Conservation (phyloP, 192 early-diverging fungal genomes). For the Phycomyces nitens region DNA sequence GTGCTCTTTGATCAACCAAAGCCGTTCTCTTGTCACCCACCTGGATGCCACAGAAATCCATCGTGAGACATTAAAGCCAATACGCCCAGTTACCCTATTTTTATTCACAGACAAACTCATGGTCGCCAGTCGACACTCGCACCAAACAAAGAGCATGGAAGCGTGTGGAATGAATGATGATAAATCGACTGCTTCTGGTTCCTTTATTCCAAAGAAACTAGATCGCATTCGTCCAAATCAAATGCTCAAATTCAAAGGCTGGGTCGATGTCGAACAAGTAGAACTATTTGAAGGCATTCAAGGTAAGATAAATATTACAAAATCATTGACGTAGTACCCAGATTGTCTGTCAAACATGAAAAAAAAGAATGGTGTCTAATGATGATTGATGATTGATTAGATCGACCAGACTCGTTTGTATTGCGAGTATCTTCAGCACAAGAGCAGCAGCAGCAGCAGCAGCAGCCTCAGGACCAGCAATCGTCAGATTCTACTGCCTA, state of each 20-base stretch:
- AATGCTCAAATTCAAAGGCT: constrained; percentile 31
- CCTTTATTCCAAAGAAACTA: neutral
- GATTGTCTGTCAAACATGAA: neutral
- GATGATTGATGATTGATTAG: constrained; percentile 1
- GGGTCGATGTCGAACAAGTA: constrained; percentile 34
- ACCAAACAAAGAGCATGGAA: constrained; percentile 22
- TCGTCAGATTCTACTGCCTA: constrained; percentile 16
- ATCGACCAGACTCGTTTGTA: constrained; percentile 24
- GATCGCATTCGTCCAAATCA: neutral
- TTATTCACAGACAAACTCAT: constrained; percentile 37
- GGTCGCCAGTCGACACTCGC: constrained; percentile 28
- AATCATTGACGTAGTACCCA: too few relatives aligned
- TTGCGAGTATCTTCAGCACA: constrained; percentile 16
- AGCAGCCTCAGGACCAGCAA: neutral
- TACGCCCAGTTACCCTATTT: constrained; percentile 32
- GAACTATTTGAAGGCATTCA: constrained; percentile 30
- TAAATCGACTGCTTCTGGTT: neutral
- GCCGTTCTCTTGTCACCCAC: constrained; percentile 23
- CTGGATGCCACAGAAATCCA: constrained; percentile 36
- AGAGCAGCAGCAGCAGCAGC: neutral
- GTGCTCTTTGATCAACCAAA: constrained; percentile 36
- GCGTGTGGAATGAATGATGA: neutral
- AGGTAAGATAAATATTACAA: constrained; percentile 1
- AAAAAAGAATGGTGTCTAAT: neutral
- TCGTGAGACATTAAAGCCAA: constrained; percentile 24